Percentiles rank a stretch among this genome's conserved stretches.
phyloP scores from a whole-genome alignment of 352 stramenopile genomes.

The Halophytophthora batemanensis region DNA sequence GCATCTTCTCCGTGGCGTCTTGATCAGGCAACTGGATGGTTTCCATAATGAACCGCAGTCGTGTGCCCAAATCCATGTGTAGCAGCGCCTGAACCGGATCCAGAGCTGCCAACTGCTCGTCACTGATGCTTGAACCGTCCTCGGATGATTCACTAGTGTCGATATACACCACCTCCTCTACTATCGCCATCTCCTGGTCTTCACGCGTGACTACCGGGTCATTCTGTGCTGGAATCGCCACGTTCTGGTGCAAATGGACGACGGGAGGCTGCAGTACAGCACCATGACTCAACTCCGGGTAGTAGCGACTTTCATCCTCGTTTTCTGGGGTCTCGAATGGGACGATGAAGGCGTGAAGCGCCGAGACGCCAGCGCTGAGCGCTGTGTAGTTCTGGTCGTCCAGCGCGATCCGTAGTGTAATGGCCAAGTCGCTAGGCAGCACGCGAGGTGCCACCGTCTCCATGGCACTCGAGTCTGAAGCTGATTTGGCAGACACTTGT shows the following conservation, averaged over 20 bases:
- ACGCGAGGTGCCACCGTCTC: slow-evolving; percentile 25
- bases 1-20: slow-evolving; percentile 40
- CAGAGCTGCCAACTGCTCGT: slow-evolving; percentile 46
- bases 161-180: slow-evolving; percentile 50
- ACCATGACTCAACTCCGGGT: slow-evolving; percentile 29
- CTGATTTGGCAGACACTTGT: slow-evolving; percentile 11
- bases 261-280: slow-evolving; percentile 23
- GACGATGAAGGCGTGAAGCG: slow-evolving; percentile 56
- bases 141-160: slow-evolving; percentile 35
- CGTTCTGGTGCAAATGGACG: slow-evolving; percentile 46
- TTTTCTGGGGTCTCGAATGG: slow-evolving; percentile 13
- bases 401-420: slow-evolving; percentile 50
- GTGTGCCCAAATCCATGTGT: slow-evolving; percentile 50
- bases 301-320: not conserved
- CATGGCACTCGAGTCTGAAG: too few relatives aligned
- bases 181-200: not conserved
- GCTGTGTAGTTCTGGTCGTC: slow-evolving; percentile 71
- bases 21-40: slow-evolving; percentile 43
- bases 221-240: not conserved
- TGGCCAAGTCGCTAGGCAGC: slow-evolving; percentile 39
- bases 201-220: too few relatives aligned
- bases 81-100: slow-evolving; percentile 62
- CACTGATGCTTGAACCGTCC: slow-evolving; percentile 37
- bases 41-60: slow-evolving; percentile 51
- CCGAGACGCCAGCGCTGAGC: slow-evolving; percentile 38